A percentile compares a stretch with the other conserved stretches of the same genome.
phyloP scores from a whole-genome alignment of 176 grass and related monocot genomes.

The Urochloa ruziziensis region DNA sequence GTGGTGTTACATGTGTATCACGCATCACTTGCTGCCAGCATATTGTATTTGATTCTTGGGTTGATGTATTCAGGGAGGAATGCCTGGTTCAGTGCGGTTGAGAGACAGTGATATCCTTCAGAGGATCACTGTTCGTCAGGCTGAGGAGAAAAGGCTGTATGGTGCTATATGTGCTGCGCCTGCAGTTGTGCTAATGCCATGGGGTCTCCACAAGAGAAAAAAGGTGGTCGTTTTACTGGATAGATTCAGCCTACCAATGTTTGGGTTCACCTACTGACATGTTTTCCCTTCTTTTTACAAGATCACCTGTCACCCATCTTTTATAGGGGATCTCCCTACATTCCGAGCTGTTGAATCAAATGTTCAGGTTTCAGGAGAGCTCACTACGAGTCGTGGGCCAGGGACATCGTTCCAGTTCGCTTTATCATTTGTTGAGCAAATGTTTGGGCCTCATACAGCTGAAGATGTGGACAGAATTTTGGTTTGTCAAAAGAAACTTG shows the following conservation, averaged over 20 bases:
- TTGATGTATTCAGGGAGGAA: conserved; percentile 64
- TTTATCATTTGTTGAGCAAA: conserved; percentile 84
- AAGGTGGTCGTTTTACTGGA: conserved; percentile 49
- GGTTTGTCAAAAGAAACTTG: conserved; percentile 46
- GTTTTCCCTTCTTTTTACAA: conserved; percentile 35
- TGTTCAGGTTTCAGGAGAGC: conserved; percentile 81
- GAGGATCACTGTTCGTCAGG: conserved; percentile 75
- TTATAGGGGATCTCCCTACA: conserved; percentile 78
- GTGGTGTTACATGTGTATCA: conserved; percentile 12
- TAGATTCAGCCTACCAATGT: background rate
- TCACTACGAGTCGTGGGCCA: conserved; percentile 88
- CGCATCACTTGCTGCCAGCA: background rate
- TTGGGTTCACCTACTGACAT: conserved; percentile 19
- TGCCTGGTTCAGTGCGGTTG: conserved; percentile 86
- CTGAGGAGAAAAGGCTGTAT: conserved; percentile 77
- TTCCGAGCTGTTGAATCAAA: conserved; percentile 82
- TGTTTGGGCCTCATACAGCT: conserved; percentile 61
- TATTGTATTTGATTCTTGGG: background rate
- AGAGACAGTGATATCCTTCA: conserved; percentile 78
- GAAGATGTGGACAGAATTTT: conserved; percentile 55
- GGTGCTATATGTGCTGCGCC: conserved; percentile 93
- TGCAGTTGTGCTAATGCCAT: conserved; percentile 74
- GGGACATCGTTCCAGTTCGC: conserved; percentile 83
- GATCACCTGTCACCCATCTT: conserved; percentile 94
- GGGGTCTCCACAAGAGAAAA: conserved; percentile 84